Evolutionary conservation across 1,284 basidiomycete genomes (phyloP).

Genomic region (Pascua sp.): DNA sequence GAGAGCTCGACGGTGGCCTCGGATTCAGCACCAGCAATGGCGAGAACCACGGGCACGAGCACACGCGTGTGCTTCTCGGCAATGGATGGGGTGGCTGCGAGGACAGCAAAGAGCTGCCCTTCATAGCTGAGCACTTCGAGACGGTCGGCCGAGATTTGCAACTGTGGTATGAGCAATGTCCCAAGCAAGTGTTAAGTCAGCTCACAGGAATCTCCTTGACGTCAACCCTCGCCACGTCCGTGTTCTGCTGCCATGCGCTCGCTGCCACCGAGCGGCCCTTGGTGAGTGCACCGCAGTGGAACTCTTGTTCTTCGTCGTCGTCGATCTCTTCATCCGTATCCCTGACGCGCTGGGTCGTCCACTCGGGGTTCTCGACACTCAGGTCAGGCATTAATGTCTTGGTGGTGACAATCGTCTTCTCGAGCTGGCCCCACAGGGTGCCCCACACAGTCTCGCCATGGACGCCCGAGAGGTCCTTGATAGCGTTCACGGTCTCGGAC

Average conservation of each 20-base stretch:
- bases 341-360: slow-evolving; percentile 21
- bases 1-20: slow-evolving; percentile 10
- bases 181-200: background rate
- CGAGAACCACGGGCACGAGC: slow-evolving; percentile 73
- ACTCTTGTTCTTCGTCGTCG: slow-evolving; percentile 43
- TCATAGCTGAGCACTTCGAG: slow-evolving; percentile 75
- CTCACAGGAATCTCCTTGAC: slow-evolving; percentile 35
- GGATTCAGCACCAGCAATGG: slow-evolving; percentile 21
- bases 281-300: slow-evolving; percentile 38
- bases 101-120: slow-evolving; percentile 66
- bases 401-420: slow-evolving; percentile 36
- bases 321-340: slow-evolving; percentile 14
- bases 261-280: slow-evolving; percentile 19
- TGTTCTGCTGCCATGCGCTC: slow-evolving; percentile 26
- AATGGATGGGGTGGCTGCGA: slow-evolving; percentile 64
- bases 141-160: slow-evolving; percentile 61
- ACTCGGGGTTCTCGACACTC: slow-evolving; percentile 30
- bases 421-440: slow-evolving; percentile 63
- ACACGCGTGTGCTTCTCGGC: slow-evolving; percentile 81
- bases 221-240: slow-evolving; percentile 25
- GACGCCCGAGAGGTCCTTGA: slow-evolving; percentile 59
- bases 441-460: slow-evolving; percentile 71
- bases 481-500: slow-evolving; percentile 69
- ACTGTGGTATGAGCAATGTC: slow-evolving; percentile 49
- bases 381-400: slow-evolving; percentile 27